Base-by-base conservation (phyloP, 169 alveolate genomes). In the Plasmodium malariae region DNA sequence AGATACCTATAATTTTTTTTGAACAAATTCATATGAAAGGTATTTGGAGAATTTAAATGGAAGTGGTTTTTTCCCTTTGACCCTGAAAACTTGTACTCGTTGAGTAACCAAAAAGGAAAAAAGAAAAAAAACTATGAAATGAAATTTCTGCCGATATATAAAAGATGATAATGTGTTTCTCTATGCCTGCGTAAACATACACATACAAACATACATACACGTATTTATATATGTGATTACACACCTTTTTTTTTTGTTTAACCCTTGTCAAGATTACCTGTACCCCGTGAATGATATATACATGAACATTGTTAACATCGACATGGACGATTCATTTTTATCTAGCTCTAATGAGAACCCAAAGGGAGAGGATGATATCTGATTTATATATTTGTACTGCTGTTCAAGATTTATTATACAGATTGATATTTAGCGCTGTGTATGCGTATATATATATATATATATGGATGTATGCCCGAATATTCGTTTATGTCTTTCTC, bases 1-100 rank as follows among this genome's bases (percentile, higher is more conserved):
- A 26, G 9, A 55, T 57, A 49, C 36, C 3, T 36, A 49, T 57
- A 2, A 26, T 59, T 71, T 2, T 30, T 30, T 34, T 34, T 9
- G 9, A 54, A 17, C 11, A 54, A 54, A 63, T 48, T 21, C 54
- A 24, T n/a, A 30, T 28, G 11, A 32, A 51, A 76, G 89, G 89
- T 76, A 12, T 76, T 76, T 76, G 89, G 74, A 6, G 74, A 40
- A 62, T 76, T 76, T 67, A 60, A 62, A 55, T 76, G 89, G 89
- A 60, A 76, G 40, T 76, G 89, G 89, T 76, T 76, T 68, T 55
- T 76, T 54, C 89, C 89, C 57, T 40, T 76, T 28, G 43, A 48
- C 36, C 78, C 74, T 4, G 89, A 76, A 17, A 62, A 63, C 45
- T 32, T 63, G 21, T 63, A 60, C n/a, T n/a, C 21, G 3, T 62